These are phyloP conservation scores for Aspergillus eucalypticola DNA, from an alignment of 2,329 filamentous ascomycete species.

Conservation along the genomic window DNA sequence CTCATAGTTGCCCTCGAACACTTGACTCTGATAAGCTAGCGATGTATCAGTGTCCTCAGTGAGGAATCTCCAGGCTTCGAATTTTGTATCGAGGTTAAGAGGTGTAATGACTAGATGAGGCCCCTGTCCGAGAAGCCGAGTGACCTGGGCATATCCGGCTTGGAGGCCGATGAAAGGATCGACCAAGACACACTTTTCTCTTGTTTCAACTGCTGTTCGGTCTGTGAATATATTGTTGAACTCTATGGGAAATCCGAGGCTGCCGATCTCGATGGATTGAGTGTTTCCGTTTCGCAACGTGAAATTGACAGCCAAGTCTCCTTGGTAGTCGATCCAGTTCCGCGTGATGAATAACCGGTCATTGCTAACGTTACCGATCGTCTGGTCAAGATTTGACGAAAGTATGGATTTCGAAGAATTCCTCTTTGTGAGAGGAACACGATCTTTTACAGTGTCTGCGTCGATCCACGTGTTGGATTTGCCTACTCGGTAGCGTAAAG, in stretches of 20 bases:
- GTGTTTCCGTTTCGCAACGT: constrained; percentile 51
- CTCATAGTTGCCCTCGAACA: constrained; percentile 62
- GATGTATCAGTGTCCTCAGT: constrained; percentile 45
- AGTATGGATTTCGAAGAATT: not conserved
- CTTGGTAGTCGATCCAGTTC: constrained; percentile 52
- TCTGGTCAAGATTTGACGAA: not conserved
- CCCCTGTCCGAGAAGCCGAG: constrained; percentile 55
- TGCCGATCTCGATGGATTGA: constrained; percentile 54
- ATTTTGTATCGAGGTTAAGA: constrained; percentile 45
- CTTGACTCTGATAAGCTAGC: constrained; percentile 54
- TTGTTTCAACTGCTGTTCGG: constrained; percentile 51
- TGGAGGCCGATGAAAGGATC: constrained; percentile 64
- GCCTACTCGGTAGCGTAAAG: constrained; percentile 54
- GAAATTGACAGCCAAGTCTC: constrained; percentile 55
- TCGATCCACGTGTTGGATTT: constrained; percentile 47
- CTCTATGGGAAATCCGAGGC: constrained; percentile 59
- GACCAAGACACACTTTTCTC: constrained; percentile 54
- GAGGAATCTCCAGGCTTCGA: constrained; percentile 60
- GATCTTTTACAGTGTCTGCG: constrained; percentile 43
- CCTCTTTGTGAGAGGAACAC: not conserved
- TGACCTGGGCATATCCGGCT: constrained; percentile 58
- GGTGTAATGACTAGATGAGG: constrained; percentile 58
- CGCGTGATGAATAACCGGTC: constrained; percentile 52
- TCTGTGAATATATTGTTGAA: constrained; percentile 65
- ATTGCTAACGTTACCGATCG: constrained; percentile 32